Base-by-base conservation (phyloP, 139 green algal genomes). In the Bryopsis sp. region DNA sequence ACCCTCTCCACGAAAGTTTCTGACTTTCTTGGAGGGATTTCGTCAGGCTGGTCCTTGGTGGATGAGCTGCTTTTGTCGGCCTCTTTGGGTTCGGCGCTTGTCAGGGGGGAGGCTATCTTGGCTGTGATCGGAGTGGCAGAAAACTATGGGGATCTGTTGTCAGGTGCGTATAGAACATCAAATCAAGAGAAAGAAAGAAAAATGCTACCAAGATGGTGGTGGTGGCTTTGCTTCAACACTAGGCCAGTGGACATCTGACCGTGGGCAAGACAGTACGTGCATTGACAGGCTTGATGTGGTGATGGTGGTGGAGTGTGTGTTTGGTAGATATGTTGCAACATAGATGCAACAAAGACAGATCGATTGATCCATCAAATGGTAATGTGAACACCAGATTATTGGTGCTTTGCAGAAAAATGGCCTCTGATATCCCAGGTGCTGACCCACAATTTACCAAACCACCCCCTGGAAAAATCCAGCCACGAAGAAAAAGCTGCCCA, bases 401-500 rank as follows among this genome's bases (percentile, higher is more conserved):
- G 50, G 6, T 11, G 50, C 7, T 61, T 24, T 28, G 11, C 33
- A 61, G 50, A 61, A 33, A 39, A 33, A 46, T 65, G 58, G 58
- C 58, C 4, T 46, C 32, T 47, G 39, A 26, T 65, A 26, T 22
- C 28, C 32, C 39, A 7, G 24, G 6, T 65, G 7, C 29, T 65
- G 28, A 5, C 39, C 6, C 22, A 65, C 7, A 65, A 65, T 39
- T 26, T 65, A 7, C 39, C 4, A 5, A 11, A 65, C 4, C 8
- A 7, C 4, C 58, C 26, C 15, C 26, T 46, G 26, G 58, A 65
- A 22, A 31, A 65, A 26, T 65, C 60, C 19, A 79, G 67, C 2
- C 69, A 78, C 1, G 75, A 85, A 33, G 78, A 85, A 48, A 87
- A 85, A 58, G 81, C 78, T 15, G 68, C 61, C 2, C 78, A 85